phyloP scores from a whole-genome alignment of 192 early-diverging fungal species.

The Umbelopsis vinacea region DNA sequence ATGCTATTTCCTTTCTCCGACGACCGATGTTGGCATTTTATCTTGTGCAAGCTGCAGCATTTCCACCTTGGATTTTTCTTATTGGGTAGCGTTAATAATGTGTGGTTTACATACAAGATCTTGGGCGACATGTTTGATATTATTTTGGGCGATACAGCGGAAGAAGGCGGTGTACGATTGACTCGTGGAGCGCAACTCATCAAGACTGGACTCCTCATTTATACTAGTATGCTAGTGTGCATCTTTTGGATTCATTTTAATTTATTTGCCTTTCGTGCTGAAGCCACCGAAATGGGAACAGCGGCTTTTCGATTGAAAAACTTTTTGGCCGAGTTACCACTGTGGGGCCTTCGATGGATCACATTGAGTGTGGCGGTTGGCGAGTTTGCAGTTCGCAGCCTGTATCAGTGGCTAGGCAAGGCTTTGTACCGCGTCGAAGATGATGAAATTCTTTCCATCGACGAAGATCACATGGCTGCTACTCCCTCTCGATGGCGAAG shows the following conservation, averaged over 20 bases:
- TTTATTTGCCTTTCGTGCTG: slow-evolving; percentile 48
- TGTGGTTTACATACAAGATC: slow-evolving; percentile 56
- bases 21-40: slow-evolving; percentile 48
- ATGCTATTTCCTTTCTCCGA: slow-evolving; percentile 52
- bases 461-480: background rate
- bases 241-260: slow-evolving; percentile 64
- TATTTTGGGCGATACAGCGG: slow-evolving; percentile 27
- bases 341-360: slow-evolving; percentile 61
- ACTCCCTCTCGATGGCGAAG: background rate
- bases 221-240: slow-evolving; percentile 47
- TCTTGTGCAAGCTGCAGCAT: slow-evolving; percentile 56
- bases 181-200: slow-evolving; percentile 27
- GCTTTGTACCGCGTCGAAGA: slow-evolving; percentile 30
- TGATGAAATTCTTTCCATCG: slow-evolving; percentile 37
- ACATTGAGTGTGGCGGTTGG: slow-evolving; percentile 59
- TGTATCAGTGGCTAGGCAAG: slow-evolving; percentile 35
- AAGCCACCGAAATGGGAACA: slow-evolving; percentile 4
- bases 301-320: slow-evolving; percentile 41
- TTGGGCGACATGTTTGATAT: slow-evolving; percentile 61
- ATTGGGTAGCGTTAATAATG: slow-evolving; percentile 56
- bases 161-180: background rate
- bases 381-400: slow-evolving; percentile 38
- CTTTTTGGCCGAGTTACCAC: slow-evolving; percentile 56
- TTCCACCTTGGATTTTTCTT: slow-evolving; percentile 63
- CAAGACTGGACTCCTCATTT: slow-evolving; percentile 48